phyloP scores from a whole-genome alignment of 192 early-diverging fungal genomes.

The Backusella tuberculispora region DNA sequence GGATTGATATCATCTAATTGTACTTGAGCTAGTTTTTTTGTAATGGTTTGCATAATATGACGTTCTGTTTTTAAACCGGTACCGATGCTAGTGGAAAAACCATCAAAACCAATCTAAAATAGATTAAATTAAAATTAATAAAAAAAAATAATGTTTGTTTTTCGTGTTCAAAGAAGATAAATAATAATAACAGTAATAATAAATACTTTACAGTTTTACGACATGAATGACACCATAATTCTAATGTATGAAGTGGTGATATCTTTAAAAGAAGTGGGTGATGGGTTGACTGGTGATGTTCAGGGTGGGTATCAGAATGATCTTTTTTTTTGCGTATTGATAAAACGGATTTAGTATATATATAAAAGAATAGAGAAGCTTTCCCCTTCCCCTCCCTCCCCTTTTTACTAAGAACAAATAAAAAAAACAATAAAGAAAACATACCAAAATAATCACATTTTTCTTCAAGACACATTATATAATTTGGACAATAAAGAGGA shows the following conservation, averaged over 20 bases:
- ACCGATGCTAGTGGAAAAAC: not conserved
- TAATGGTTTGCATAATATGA: not conserved
- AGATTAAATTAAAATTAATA: not conserved
- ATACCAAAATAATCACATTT: constrained; percentile 6
- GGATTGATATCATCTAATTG: not conserved
- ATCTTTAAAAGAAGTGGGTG: not conserved
- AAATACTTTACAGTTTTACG: not conserved
- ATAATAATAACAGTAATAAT: too few species aligned
- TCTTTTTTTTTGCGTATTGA: not conserved
- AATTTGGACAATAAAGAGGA: not conserved
- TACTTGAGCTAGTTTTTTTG: not conserved
- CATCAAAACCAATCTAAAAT: constrained; percentile 1
- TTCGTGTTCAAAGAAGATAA: too few species aligned
- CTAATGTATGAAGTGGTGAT: constrained; percentile 7
- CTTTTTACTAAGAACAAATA: not conserved
- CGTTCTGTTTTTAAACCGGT: not conserved
- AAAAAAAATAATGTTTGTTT: too few species aligned
- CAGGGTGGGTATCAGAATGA: constrained; percentile 14
- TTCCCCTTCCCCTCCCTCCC: not conserved
- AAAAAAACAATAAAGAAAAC: not conserved
- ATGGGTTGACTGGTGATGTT: not conserved
- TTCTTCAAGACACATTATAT: constrained; percentile 3
- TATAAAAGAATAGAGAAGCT: not conserved
- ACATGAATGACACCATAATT: constrained; percentile 4
- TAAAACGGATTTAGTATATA: not conserved